Conservation (phyloP, 2,329 filamentous ascomycete species). For the Penicillium occitanis region DNA sequence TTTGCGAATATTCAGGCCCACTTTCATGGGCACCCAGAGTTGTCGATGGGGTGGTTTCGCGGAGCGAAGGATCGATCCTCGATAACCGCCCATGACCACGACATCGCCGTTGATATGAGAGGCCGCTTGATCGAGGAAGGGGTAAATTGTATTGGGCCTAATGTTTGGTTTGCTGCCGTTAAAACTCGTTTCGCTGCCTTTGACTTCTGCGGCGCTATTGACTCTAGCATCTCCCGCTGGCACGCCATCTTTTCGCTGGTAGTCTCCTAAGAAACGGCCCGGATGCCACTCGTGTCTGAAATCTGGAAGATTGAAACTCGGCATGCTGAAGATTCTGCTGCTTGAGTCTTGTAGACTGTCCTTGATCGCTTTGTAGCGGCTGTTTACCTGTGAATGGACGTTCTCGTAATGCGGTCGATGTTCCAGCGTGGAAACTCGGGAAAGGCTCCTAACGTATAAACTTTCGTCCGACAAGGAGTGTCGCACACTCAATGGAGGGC, state of each 20-base stretch:
- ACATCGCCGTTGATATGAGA: slow-evolving; percentile 76
- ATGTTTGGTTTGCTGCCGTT: slow-evolving; percentile 18
- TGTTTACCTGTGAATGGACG: slow-evolving; percentile 82
- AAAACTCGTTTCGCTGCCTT: not conserved
- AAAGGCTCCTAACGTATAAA: slow-evolving; percentile 68
- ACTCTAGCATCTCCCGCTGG: not conserved
- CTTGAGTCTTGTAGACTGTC: slow-evolving; percentile 84
- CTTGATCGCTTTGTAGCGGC: slow-evolving; percentile 82
- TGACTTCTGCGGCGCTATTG: slow-evolving; percentile 10
- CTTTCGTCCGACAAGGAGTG: slow-evolving; percentile 75
- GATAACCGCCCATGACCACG: slow-evolving; percentile 85
- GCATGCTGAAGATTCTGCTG: slow-evolving; percentile 59
- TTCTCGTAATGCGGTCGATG: slow-evolving; percentile 79
- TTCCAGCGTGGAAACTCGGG: slow-evolving; percentile 76
- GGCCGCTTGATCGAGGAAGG: slow-evolving; percentile 59
- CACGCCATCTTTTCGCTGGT: slow-evolving; percentile 22
- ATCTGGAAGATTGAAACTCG: slow-evolving; percentile 44
- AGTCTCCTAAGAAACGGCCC: slow-evolving; percentile 35
- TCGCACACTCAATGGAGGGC: slow-evolving; percentile 46
- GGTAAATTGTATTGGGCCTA: slow-evolving; percentile 34
- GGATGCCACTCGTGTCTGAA: slow-evolving; percentile 39
- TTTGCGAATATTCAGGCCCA: slow-evolving; percentile 86
- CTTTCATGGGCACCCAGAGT: slow-evolving; percentile 90
- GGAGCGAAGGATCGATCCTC: slow-evolving; percentile 84
- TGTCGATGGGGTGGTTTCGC: slow-evolving; percentile 80